These are phyloP conservation scores for Zymoseptoria crescenta DNA, from an alignment of 2,329 filamentous ascomycete genomes.

Conservation along the genomic window DNA sequence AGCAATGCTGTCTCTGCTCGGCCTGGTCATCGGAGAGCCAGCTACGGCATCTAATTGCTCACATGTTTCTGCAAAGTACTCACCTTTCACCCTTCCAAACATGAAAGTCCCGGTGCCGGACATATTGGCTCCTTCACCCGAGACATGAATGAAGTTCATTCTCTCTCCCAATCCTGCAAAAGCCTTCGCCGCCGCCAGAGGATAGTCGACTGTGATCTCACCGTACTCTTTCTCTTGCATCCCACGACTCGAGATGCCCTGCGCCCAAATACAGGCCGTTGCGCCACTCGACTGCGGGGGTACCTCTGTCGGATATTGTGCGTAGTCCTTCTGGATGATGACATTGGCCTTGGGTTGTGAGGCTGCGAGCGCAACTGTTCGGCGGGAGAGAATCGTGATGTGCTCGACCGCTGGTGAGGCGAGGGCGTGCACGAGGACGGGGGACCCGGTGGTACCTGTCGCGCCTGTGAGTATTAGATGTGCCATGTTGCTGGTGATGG, in stretches of 20 bases:
- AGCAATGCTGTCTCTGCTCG: slow-evolving; percentile 55
- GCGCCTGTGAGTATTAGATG: slow-evolving; percentile 41
- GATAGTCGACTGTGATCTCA: slow-evolving; percentile 59
- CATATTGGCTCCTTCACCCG: slow-evolving; percentile 54
- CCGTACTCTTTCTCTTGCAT: slow-evolving; percentile 42
- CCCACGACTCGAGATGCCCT: slow-evolving; percentile 47
- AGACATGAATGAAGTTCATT: slow-evolving; percentile 66
- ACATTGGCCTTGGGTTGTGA: slow-evolving; percentile 55
- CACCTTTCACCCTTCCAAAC: slow-evolving; percentile 56
- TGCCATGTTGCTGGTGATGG: slow-evolving; percentile 10
- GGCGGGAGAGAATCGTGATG: slow-evolving; percentile 60
- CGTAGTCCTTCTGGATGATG: slow-evolving; percentile 62
- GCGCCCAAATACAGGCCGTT: slow-evolving; percentile 64
- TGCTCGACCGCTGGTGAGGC: slow-evolving; percentile 46
- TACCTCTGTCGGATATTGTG: too few species aligned
- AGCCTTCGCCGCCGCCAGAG: slow-evolving; percentile 55
- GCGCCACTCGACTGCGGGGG: too few species aligned
- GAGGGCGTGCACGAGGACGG: slow-evolving; percentile 33
- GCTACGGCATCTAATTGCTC: not conserved
- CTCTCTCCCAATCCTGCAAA: slow-evolving; percentile 48
- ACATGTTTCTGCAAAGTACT: not conserved
- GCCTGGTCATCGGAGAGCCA: slow-evolving; percentile 25
- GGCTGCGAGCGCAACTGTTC: slow-evolving; percentile 56
- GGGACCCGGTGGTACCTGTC: slow-evolving; percentile 36
- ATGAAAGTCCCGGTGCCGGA: slow-evolving; percentile 49